Conservation (phyloP, 805 yeast species). For the Saccharomycopsis sp. region DNA sequence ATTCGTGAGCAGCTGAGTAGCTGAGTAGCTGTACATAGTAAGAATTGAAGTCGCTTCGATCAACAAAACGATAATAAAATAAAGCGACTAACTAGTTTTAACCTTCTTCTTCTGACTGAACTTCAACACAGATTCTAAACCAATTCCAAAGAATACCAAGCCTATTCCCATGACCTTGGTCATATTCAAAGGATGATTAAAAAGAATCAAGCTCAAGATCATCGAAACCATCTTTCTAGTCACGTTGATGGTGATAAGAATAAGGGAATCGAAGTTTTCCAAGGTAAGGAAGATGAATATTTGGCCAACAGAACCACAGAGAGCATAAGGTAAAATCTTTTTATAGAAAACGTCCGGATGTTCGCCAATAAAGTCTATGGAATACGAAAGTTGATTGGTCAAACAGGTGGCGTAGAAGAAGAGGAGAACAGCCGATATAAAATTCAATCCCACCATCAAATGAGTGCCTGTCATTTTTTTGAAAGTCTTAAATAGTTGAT, state of each 20-base stretch:
- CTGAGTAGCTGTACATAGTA: neutral
- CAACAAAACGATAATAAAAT: neutral
- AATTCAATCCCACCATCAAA: slow-evolving; percentile 69
- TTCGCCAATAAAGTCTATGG: slow-evolving; percentile 39
- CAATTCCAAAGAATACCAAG: slow-evolving; percentile 81
- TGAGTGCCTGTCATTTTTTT: slow-evolving; percentile 69
- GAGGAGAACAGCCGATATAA: slow-evolving; percentile 40
- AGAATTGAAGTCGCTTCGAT: neutral
- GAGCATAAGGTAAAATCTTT: slow-evolving; percentile 61
- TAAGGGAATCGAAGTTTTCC: slow-evolving; percentile 77
- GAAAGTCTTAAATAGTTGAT: slow-evolving; percentile 57
- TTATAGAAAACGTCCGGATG: slow-evolving; percentile 46
- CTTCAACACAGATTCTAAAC: slow-evolving; percentile 64
- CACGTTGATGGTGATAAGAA: slow-evolving; percentile 87
- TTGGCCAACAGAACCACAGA: slow-evolving; percentile 88
- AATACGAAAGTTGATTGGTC: slow-evolving; percentile 44
- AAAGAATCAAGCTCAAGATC: slow-evolving; percentile 80
- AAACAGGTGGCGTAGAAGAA: slow-evolving; percentile 39
- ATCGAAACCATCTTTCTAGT: slow-evolving; percentile 95
- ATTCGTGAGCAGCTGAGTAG: too few relatives aligned
- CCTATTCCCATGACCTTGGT: slow-evolving; percentile 76
- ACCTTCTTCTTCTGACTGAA: slow-evolving; percentile 18
- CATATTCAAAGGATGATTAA: slow-evolving; percentile 63
- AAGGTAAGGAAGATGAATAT: slow-evolving; percentile 84
- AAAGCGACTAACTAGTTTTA: neutral